Percentiles rank a stretch among this genome's conserved stretches.
phyloP scores from a whole-genome alignment of 371 early-diverging fungal genomes.

The Rhizopus sp. region DNA sequence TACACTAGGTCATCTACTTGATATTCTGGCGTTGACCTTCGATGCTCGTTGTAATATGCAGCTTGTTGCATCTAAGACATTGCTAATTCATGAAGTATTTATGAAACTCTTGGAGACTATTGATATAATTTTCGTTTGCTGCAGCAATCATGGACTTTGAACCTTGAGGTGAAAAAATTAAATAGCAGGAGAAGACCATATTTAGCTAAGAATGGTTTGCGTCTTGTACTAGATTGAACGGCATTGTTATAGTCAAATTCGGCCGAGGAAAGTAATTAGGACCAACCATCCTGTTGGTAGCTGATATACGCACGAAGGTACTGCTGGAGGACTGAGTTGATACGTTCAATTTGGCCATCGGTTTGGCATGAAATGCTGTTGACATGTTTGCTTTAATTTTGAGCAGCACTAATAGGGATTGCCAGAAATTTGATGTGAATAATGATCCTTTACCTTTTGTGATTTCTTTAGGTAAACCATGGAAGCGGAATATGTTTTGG shows the following conservation, averaged over 20 bases:
- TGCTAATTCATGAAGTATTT: too few relatives aligned
- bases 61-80: too few relatives aligned
- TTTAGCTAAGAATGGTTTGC: slow-evolving; percentile 27
- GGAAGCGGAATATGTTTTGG: slow-evolving; percentile 30
- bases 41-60: too few relatives aligned
- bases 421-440: slow-evolving; percentile 47
- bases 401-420: slow-evolving; percentile 20
- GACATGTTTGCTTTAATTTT: slow-evolving; percentile 35
- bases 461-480: slow-evolving; percentile 45
- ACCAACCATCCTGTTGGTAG: slow-evolving; percentile 54
- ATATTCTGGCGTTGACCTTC: too few relatives aligned
- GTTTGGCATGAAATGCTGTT: slow-evolving; percentile 53
- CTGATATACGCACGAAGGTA: slow-evolving; percentile 45
- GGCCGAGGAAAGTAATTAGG: slow-evolving; percentile 35
- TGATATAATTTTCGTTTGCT: not conserved
- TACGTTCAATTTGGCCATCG: slow-evolving; percentile 56
- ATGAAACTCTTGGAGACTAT: not conserved
- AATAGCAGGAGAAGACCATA: slow-evolving; percentile 35
- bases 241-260: slow-evolving; percentile 59
- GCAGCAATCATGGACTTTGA: not conserved
- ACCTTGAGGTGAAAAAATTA: slow-evolving; percentile 7
- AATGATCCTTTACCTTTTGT: slow-evolving; percentile 45
- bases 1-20: too few relatives aligned
- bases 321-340: slow-evolving; percentile 52
- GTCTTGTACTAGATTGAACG: slow-evolving; percentile 25